Percentiles rank a stretch among this genome's conserved stretches.
These are phyloP conservation scores for Ceratobasidium theobromae DNA, from an alignment of 1,284 basidiomycete genomes.

Conservation along the genomic window DNA sequence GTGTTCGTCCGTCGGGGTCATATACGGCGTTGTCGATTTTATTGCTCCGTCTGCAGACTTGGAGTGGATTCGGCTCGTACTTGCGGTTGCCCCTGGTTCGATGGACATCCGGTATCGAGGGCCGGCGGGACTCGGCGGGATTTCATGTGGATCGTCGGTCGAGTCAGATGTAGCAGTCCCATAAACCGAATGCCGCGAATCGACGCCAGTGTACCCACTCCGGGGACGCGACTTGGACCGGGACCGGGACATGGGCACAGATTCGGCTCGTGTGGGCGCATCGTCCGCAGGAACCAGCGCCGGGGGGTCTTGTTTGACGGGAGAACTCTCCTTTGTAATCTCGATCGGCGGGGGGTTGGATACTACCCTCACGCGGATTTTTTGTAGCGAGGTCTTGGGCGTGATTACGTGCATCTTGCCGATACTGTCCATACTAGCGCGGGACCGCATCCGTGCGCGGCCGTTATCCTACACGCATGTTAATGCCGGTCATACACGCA, in stretches of 20 bases:
- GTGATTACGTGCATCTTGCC: conserved; percentile 27
- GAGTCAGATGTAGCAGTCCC: conserved; percentile 16
- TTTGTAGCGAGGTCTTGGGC: conserved; percentile 22
- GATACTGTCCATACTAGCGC: conserved; percentile 21
- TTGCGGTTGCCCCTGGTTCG: too few relatives aligned
- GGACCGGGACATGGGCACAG: background rate
- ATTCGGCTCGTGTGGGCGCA: background rate
- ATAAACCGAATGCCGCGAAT: conserved; percentile 15
- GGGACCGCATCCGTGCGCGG: conserved; percentile 1
- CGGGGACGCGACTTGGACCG: conserved; percentile 25
- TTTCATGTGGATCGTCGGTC: background rate
- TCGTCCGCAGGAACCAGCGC: background rate
- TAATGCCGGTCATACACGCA: background rate
- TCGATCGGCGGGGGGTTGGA: conserved; percentile 18
- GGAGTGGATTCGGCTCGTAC: background rate
- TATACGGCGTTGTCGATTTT: conserved; percentile 1
- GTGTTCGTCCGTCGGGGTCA: conserved; percentile 25
- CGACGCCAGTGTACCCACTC: conserved; percentile 5
- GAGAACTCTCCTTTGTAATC: conserved; percentile 26
- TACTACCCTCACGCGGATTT: conserved; percentile 26
- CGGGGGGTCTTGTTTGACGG: conserved; percentile 13
- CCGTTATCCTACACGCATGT: conserved; percentile 6
- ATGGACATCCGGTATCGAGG: conserved; percentile 8
- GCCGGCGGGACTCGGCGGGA: background rate
- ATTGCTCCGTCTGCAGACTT: background rate